Evolutionary conservation across 805 yeast species (phyloP).

Genomic region (Barnettozyma pratensis): DNA sequence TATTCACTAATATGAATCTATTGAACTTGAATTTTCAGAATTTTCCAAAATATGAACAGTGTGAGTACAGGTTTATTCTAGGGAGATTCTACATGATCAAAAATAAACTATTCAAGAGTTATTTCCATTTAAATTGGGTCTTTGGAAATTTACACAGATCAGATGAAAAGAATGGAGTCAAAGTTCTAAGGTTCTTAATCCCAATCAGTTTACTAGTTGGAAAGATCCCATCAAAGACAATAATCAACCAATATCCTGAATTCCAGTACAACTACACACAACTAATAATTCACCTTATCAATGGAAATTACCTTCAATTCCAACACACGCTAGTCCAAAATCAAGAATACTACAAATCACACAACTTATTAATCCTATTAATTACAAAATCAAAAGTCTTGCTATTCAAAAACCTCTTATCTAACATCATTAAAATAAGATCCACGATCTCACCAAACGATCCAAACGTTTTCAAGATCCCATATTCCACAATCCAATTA

Average conservation of each 20-base stretch:
- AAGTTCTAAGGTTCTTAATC: constrained; percentile 40
- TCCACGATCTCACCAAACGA: not conserved
- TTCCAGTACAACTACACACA: constrained; percentile 33
- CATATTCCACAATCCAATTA: constrained; percentile 12
- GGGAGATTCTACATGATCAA: constrained; percentile 52
- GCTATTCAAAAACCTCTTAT: constrained; percentile 39
- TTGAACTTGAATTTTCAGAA: constrained; percentile 37
- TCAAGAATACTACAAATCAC: constrained; percentile 33
- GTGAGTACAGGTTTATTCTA: constrained; percentile 48
- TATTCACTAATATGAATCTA: constrained; percentile 53
- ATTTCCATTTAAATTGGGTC: constrained; percentile 42
- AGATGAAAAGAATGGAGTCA: constrained; percentile 17
- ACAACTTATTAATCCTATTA: constrained; percentile 38
- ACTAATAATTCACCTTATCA: constrained; percentile 29
- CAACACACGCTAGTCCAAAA: constrained; percentile 28
- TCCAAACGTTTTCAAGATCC: constrained; percentile 5
- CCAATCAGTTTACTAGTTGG: constrained; percentile 54
- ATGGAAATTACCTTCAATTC: constrained; percentile 40
- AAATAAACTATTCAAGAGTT: constrained; percentile 42
- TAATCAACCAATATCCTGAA: constrained; percentile 21
- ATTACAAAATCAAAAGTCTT: constrained; percentile 41
- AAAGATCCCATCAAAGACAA: constrained; percentile 35
- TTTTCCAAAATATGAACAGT: constrained; percentile 39
- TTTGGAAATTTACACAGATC: constrained; percentile 21
- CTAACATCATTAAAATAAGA: constrained; percentile 16